Evolutionary conservation across 2,329 filamentous ascomycete species (phyloP), one percentile per base, ranked within the genome.

Genomic region (Lasiodiplodia gonubiensis): DNA sequence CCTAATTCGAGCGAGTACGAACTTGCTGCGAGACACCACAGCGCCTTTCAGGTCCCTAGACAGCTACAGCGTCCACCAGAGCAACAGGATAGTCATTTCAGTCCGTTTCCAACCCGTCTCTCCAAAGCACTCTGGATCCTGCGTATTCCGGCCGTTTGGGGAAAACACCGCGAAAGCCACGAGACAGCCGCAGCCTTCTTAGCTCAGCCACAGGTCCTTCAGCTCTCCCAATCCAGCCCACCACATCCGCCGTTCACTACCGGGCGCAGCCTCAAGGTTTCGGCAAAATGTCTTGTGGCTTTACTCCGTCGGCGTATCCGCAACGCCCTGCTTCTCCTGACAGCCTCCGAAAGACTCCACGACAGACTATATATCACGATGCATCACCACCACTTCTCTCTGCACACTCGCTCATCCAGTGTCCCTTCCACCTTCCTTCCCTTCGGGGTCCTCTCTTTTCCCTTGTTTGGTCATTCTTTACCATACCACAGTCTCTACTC

Each of bases 341-440:
- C 54, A 39, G 21, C n/a, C 33, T 21, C n/a, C 37, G 11, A 25
- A 57, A n/a, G 11, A 18, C 54, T 57, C 25, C 54, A 57, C 18
- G n/a, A 35, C n/a, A 0, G n/a, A 25, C n/a, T 35, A 57, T 57
- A 57, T 57, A 57, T 57, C 33, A 37, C 23, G 33, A 57, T 57
- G 54, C 7, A 21, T 16, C 51, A 16, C 33, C 11, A 2, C 18
- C 23, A 25, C 7, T 12, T 39, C 16, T 23, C 21, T 42, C 54
- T 57, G 14, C 54, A 57, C 54, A 57, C 54, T 39, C 54, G 16
- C 54, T 57, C 54, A 3, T 57, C 42, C 21, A 37, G 54, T 57
- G 54, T 57, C 54, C 4, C 11, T 11, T 23, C 21, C 42, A 10
- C 18, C n/a, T n/a, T 57, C 23, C 18, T 21, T 57, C n/a, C 54